Evolutionary conservation across 2,329 filamentous ascomycete genomes (phyloP), one percentile per base, ranked within the genome.

Genomic region (Sporothrix globosa): DNA sequence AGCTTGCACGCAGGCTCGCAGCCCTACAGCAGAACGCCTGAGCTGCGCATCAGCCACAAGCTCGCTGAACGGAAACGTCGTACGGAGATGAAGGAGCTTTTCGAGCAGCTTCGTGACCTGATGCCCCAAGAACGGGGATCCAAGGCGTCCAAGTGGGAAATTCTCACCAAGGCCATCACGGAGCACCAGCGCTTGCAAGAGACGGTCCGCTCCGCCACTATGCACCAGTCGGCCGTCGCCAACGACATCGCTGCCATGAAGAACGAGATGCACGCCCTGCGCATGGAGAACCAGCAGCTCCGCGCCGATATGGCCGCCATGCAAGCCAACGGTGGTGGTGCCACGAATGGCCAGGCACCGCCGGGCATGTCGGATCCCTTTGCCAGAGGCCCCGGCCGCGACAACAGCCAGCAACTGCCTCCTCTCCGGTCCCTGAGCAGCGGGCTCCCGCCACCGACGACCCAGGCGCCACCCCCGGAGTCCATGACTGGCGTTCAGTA

Each of bases 71-170:
- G 92, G 50, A 96, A 96, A 81, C 87, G 92, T 52, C 84, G 92
- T 72, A 94, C 92, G 10, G 92, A 96, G 78, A 96, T 96, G 92
- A 96, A 96, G 81, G 90, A 92, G 76, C 81, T 96, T 0, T 96
- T 96, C 76, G 92, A 96, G 74, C 90, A 92, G 75, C 82, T 96
- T 10, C 88, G 92, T 74, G 90, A 91, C 74, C 83, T 93, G 50
- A 90, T 95, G 81, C 92, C 92, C 1, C 91, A 93, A 75, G 92
- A 92, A 75, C 88, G 92, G 19, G 92, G 92, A 1, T 91, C 90
- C 30, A 96, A 96, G 78, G 92, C 92, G 0, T 94, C 91, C 74
- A 96, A 96, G 76, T 96, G 92, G 92, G 92, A 96, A 76, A 93
- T 95, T 65, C 78, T 96, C 19, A 93, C 91, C 2, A 95, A 95